Evolutionary conservation across 1,284 basidiomycete genomes (phyloP), one percentile per base, ranked within the genome.

Genomic region (Microbotryum intermedium): DNA sequence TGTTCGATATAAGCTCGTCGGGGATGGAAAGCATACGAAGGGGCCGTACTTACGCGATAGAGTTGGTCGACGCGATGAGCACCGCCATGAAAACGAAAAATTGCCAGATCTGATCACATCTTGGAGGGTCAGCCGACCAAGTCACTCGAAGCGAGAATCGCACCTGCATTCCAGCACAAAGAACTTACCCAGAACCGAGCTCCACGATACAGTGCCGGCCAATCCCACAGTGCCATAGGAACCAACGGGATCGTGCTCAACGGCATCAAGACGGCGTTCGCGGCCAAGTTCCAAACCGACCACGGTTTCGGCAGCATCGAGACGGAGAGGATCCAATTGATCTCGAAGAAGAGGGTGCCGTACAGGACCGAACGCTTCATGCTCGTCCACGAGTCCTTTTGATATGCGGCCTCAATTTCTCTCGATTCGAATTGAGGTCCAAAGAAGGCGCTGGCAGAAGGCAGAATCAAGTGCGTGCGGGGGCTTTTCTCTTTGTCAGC

Each of bases 191-290:
- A 76, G 23, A 16, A 39, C 34, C 34, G 16, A 39, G 34, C 34
- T 39, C 76, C 72, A 8, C 77, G 76, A 21, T 79, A 77, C 59
- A 83, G 80, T 45, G 82, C 79, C 1, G 85, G 85, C 77, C 82
- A 83, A 74, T 88, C 84, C 66, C 79, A 85, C 55, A 84, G 76
- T 62, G 87, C 79, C 76, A 87, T 79, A 47, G 81, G 72, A 44
- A 76, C 63, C 26, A 80, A 66, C 1, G 76, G 76, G 43, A 81
- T 68, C 6, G 76, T 76, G 50, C 80, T 61, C 2, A 74, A 65
- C 2, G 80, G 78, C 18, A 74, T 70, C 58, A 81, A 73, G 73
- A 77, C 77, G 74, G 76, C 67, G 30, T 76, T 30, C 21, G 34
- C 34, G 18, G 0, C 34, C 34, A 81, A 53, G 51, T 68, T 68